Evolutionary conservation across 306 rosid species (phyloP).

Genomic region (Albizia julibrissin): DNA sequence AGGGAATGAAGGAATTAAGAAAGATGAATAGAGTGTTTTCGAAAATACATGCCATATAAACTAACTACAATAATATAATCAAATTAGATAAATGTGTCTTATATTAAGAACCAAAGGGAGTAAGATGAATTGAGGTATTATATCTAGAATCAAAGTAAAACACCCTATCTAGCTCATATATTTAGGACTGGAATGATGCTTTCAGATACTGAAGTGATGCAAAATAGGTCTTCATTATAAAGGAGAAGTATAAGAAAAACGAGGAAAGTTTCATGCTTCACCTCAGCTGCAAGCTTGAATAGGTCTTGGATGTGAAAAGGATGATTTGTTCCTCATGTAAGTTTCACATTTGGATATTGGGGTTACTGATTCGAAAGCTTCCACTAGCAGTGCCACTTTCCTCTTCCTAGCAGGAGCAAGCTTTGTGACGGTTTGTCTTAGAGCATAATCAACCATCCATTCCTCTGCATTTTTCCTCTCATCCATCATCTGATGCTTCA

Average conservation of each 20-base stretch:
- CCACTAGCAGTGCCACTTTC: slow-evolving; percentile 92
- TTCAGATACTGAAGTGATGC: not conserved
- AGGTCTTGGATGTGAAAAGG: slow-evolving; percentile 47
- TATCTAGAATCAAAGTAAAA: no score
- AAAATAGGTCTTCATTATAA: not conserved
- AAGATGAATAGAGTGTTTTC: no score
- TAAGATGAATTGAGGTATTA: no score
- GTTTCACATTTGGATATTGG: slow-evolving; percentile 67
- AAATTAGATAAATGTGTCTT: no score
- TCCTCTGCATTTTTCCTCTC: slow-evolving; percentile 80
- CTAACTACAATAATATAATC: no score
- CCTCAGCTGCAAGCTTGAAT: slow-evolving; percentile 87
- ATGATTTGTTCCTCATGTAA: slow-evolving; percentile 39
- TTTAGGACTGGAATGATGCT: not conserved
- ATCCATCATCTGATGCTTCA: slow-evolving; percentile 84
- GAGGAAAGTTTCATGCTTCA: not conserved
- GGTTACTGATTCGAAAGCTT: slow-evolving; percentile 81
- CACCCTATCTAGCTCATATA: no score
- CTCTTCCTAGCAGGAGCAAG: slow-evolving; percentile 95
- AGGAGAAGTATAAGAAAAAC: not conserved
- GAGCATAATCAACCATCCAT: slow-evolving; percentile 93
- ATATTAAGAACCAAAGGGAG: no score
- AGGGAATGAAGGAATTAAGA: no score
- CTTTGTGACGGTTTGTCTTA: slow-evolving; percentile 66
- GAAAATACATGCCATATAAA: no score